Evolutionary conservation across 768 basidiomycete species (phyloP).

Genomic region (Agrocybe praecox): DNA sequence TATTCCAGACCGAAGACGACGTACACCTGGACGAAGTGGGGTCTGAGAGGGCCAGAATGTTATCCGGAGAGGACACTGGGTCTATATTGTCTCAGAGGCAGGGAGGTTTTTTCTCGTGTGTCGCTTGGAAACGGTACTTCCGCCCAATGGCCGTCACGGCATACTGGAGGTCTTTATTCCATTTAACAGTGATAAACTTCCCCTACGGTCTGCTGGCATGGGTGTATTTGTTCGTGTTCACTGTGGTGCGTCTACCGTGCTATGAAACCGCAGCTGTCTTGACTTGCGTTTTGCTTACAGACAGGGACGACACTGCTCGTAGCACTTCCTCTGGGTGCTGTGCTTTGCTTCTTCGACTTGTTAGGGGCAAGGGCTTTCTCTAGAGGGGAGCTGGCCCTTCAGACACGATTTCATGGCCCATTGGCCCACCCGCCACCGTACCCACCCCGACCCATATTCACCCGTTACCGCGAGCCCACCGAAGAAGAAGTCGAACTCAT

Average conservation of each 20-base stretch:
- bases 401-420: conserved; percentile 70
- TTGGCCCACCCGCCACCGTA: conserved; percentile 58
- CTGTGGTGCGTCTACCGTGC: conserved; percentile 56
- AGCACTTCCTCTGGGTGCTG: conserved; percentile 74
- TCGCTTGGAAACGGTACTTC: conserved; percentile 61
- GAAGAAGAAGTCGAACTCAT: conserved; percentile 54
- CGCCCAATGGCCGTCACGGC: conserved; percentile 53
- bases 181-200: conserved; percentile 75
- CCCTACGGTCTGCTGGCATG: conserved; percentile 80
- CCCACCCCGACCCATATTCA: conserved; percentile 77
- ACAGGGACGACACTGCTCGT: conserved; percentile 81
- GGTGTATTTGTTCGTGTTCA: conserved; percentile 80
- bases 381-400: conserved; percentile 73
- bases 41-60: conserved; percentile 31
- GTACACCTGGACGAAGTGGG: conserved; percentile 34
- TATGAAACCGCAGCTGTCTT: background rate
- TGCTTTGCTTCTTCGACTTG: conserved; percentile 78
- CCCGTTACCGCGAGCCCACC: conserved; percentile 55
- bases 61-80: conserved; percentile 18
- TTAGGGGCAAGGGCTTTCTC: conserved; percentile 74
- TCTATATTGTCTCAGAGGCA: conserved; percentile 12
- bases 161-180: conserved; percentile 71
- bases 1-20: conserved; percentile 60
- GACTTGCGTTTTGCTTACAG: conserved; percentile 33
- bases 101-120: conserved; percentile 32